Evolutionary conservation across 2,329 filamentous ascomycete species (phyloP).

Genomic region (Aquanectria penicillioides): DNA sequence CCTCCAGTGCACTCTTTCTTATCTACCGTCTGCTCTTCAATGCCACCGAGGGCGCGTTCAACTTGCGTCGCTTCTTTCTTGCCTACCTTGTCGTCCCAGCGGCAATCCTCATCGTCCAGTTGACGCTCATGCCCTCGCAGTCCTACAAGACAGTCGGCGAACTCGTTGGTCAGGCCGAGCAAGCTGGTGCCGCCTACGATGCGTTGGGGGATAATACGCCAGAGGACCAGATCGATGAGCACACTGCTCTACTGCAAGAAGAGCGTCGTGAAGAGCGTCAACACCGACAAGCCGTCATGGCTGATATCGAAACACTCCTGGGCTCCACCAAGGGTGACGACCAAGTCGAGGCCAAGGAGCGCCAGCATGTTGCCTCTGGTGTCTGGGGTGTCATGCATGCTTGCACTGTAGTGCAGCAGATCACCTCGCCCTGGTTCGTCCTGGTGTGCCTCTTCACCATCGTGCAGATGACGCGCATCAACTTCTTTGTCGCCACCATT

Average conservation of each 20-base stretch:
- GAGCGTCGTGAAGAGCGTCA: conserved; percentile 68
- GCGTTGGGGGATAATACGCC: conserved; percentile 41
- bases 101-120: conserved; percentile 72
- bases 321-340: conserved; percentile 70
- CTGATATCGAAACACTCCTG: conserved; percentile 78
- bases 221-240: conserved; percentile 68
- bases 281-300: conserved; percentile 70
- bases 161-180: conserved; percentile 77
- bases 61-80: conserved; percentile 76
- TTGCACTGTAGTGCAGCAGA: conserved; percentile 75
- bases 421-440: conserved; percentile 84
- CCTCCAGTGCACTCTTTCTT: conserved; percentile 81
- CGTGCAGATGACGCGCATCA: conserved; percentile 83
- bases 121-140: conserved; percentile 76
- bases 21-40: conserved; percentile 78
- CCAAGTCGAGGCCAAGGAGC: conserved; percentile 74
- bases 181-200: conserved; percentile 49
- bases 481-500: conserved; percentile 92
- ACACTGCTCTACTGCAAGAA: conserved; percentile 63
- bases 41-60: conserved; percentile 63
- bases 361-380: conserved; percentile 75
- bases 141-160: conserved; percentile 90
- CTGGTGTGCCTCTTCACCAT: conserved; percentile 85
- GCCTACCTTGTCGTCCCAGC: conserved; percentile 76
- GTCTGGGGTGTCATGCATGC: conserved; percentile 91